Percentiles rank a stretch among this genome's conserved stretches.
phyloP scores from a whole-genome alignment of 306 rosid genomes.

The Morella rubra region DNA sequence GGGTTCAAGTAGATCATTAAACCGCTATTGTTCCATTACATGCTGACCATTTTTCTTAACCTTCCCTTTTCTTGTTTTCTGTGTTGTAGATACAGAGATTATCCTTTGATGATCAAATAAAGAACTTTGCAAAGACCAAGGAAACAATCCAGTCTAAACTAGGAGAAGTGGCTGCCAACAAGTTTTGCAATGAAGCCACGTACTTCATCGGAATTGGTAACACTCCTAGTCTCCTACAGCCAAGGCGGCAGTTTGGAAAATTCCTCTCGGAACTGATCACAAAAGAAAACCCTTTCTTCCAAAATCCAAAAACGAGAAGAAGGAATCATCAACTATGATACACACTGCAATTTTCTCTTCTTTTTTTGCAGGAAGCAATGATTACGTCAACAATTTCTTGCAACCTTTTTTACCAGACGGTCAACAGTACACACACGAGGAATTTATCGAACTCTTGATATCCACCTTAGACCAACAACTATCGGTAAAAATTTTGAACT shows the following conservation, averaged over 20 bases:
- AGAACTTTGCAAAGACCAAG: constrained; percentile 49
- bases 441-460: constrained; percentile 52
- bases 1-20: background rate
- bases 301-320: no score
- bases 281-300: no score
- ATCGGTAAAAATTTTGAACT: constrained; percentile 27
- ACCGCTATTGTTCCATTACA: background rate
- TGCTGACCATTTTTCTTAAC: background rate
- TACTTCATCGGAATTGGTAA: constrained; percentile 81
- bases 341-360: background rate
- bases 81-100: constrained; percentile 62
- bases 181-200: constrained; percentile 60
- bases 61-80: background rate
- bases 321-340: background rate
- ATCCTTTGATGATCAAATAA: constrained; percentile 75
- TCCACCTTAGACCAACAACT: constrained; percentile 59
- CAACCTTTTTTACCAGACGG: constrained; percentile 77
- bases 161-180: constrained; percentile 51
- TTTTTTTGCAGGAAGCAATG: constrained; percentile 68
- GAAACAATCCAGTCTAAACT: constrained; percentile 45
- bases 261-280: background rate
- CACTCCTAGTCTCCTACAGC: background rate
- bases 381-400: constrained; percentile 82
- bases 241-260: background rate
- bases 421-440: constrained; percentile 82